Base-by-base conservation (phyloP, 495 filamentous ascomycete genomes). In the Annulohypoxylon stygium region DNA sequence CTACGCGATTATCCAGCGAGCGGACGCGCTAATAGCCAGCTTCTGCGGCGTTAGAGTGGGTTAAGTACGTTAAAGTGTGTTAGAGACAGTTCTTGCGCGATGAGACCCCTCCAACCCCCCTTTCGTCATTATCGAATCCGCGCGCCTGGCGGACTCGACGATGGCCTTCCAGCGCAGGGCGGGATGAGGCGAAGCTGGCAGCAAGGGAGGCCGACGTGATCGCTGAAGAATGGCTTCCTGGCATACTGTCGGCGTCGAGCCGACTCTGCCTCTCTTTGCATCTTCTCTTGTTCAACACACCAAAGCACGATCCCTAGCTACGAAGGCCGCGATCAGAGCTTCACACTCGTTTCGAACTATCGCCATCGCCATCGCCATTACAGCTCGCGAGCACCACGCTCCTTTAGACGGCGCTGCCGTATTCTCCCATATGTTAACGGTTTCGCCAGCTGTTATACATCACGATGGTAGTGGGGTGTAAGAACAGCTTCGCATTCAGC, bases 111-210 rank as follows among this genome's bases (percentile, higher is more conserved):
- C 72, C 67, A 75, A 66, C 72, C 72, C 39, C 60, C 51, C 59
- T 68, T 68, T 67, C 72, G 67, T 75, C 72, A 75, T 75, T 75
- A 75, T 70, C 67, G 67, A 70, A 54, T 65, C 36, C 63, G 43
- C 67, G 67, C 53, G 67, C 67, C 63, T 75, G 58, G 41, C 34
- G 36, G 16, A 12, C 61, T 37, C 62, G 37, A 59, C 63, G 59
- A 45, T 25, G 45, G 53, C 62, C 72, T 67, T 60, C 63, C 66
- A 51, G 16, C 11, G 39, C 54, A 69, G 37, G 71, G 66, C 72
- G 61, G 72, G 64, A 39, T 50, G 64, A 63, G 60, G 54, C 37
- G 54, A 69, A 12, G 61, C n/a, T 43, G 62, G 69, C 34, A 65
- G 9, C 62, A 74, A 74, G 72, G 72, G 72, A 75, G 67, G 34